phyloP scores from a whole-genome alignment of 768 basidiomycete genomes.

The Collybia sp. region DNA sequence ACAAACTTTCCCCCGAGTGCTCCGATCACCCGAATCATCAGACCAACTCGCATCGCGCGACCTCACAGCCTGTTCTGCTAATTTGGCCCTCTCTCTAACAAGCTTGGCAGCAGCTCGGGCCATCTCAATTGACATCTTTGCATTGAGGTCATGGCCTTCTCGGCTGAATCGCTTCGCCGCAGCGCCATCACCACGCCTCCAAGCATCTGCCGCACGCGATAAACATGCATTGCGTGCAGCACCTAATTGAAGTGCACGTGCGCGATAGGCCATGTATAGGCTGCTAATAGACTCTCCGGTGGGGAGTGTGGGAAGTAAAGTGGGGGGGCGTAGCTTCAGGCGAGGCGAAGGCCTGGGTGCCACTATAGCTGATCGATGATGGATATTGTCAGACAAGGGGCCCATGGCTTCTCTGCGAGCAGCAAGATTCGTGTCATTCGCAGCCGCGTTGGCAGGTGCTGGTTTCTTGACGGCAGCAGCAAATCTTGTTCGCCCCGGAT shows the following conservation, averaged over 20 bases:
- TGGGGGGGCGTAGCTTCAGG: conserved; percentile 76
- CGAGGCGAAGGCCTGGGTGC: conserved; percentile 83
- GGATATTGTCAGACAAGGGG: conserved; percentile 53
- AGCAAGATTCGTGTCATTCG: conserved; percentile 34
- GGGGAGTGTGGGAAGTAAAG: conserved; percentile 80
- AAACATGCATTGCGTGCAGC: conserved; percentile 92
- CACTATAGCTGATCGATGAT: conserved; percentile 65
- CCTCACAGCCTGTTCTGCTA: conserved; percentile 74
- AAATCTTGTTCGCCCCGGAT: conserved; percentile 88
- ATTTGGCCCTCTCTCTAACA: conserved; percentile 73
- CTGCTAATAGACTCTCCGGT: conserved; percentile 79
- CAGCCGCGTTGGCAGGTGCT: conserved; percentile 18
- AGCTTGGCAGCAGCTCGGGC: conserved; percentile 78
- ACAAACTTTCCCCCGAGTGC: conserved; percentile 64
- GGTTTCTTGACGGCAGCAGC: conserved; percentile 85
- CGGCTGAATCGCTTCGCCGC: conserved; percentile 92
- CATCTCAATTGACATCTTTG: conserved; percentile 87
- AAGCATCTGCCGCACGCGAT: conserved; percentile 93
- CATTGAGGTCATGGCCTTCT: conserved; percentile 92
- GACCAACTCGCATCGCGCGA: conserved; percentile 68
- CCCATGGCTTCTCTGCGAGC: conserved; percentile 58
- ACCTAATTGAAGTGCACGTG: conserved; percentile 86
- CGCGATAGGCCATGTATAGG: conserved; percentile 87
- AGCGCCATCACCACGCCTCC: conserved; percentile 92
- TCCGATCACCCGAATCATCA: conserved; percentile 80